A percentile compares a stretch with the other conserved stretches of the same genome.
These are phyloP conservation scores for Breviolum minutum DNA, from an alignment of 73 alveolate species.

Conservation along the genomic window DNA sequence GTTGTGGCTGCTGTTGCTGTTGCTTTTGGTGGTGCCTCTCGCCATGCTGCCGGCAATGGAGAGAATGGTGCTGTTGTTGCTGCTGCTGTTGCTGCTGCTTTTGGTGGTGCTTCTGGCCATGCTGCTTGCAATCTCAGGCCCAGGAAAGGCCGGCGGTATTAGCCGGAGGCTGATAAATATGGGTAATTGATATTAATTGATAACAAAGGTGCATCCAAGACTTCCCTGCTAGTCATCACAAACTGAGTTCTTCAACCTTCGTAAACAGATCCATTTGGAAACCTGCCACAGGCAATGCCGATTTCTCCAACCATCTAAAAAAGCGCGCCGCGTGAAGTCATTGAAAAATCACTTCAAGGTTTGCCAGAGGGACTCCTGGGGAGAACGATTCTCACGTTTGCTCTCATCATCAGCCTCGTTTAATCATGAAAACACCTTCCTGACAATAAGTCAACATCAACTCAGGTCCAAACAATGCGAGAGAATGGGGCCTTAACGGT, in stretches of 20 bases:
- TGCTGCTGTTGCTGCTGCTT: too few relatives aligned
- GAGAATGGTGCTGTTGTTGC: too few relatives aligned
- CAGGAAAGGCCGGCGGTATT: too few relatives aligned
- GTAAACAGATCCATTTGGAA: slow-evolving; percentile 68
- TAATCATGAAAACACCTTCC: neutral
- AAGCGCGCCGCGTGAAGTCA: neutral
- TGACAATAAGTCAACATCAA: neutral
- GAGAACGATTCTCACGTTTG: slow-evolving; percentile 57
- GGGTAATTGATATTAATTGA: too few relatives aligned
- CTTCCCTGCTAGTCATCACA: neutral
- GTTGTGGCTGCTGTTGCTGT: too few relatives aligned
- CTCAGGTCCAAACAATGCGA: neutral
- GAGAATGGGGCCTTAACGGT: slow-evolving; percentile 7
- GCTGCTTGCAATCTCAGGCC: too few relatives aligned
- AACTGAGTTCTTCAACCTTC: slow-evolving; percentile 35
- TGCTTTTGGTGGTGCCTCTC: too few relatives aligned
- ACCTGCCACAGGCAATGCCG: neutral
- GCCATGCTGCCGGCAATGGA: too few relatives aligned
- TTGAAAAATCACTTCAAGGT: neutral
- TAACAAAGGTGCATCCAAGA: too few relatives aligned
- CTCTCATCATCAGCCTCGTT: slow-evolving; percentile 62
- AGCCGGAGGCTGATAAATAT: too few relatives aligned
- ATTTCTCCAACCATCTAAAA: neutral
- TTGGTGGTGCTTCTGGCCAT: too few relatives aligned
- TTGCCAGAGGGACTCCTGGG: slow-evolving; percentile 32